Base-by-base conservation (phyloP, 2,329 filamentous ascomycete genomes). In the Magnaporthiopsis incrustans region DNA sequence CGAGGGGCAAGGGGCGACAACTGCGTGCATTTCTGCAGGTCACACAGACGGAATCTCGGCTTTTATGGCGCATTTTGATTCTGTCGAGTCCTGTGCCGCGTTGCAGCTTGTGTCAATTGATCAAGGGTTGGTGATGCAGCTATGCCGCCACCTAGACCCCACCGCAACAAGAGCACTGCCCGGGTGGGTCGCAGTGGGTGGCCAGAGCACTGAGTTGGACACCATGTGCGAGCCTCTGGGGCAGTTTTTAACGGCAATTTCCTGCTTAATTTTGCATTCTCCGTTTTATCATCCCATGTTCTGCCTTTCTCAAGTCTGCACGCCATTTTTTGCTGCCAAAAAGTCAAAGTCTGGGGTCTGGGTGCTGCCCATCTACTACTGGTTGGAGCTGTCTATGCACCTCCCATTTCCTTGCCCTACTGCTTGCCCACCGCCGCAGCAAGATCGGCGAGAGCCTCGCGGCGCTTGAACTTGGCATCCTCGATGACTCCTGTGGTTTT, bases 381-480 rank as follows among this genome's bases (percentile, higher is more conserved):
- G n/a, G n/a, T n/a, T n/a, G n/a, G n/a, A n/a, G n/a, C n/a, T n/a
- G n/a, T n/a, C n/a, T n/a, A n/a, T n/a, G n/a, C n/a, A n/a, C n/a
- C n/a, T n/a, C n/a, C n/a, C n/a, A n/a, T 30, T 35, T 50, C 3
- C 35, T 38, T 15, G 35, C 35, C 2, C 35, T 38, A 38, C 53
- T 35, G 56, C 61, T 77, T 77, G 53, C 70, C 68, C 4, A 78
- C 82, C 38, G 76, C 79, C 70, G 81, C 81, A 65, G 84, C 86
- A 56, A 90, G 80, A 70, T 89, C 88, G 61, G 85, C 83, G 53
- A 91, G 80, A 61, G 87, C 88, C 73, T 90, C 88, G 62, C 85
- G 85, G 67, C 88, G 87, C 83, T 91, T 91, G 82, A 87, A 91
- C 78, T 88, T 89, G 70, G 87, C 88, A 72, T 91, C 88, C 75